phyloP scores from a whole-genome alignment of 805 yeast species.

The Kuraishia floccosa region DNA sequence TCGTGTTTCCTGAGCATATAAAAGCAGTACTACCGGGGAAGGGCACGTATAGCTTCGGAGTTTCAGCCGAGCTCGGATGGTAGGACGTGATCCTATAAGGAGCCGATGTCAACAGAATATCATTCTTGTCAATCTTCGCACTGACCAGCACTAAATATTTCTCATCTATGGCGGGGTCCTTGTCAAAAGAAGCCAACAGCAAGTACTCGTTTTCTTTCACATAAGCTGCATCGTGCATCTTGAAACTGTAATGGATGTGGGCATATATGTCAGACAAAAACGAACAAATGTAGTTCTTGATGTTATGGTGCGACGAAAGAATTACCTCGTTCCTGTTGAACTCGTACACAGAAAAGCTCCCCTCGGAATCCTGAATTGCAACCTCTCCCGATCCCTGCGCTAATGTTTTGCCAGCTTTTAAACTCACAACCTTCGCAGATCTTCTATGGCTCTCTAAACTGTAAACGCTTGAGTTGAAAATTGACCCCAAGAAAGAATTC shows the following conservation, averaged over 20 bases:
- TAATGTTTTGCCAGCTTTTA: slow-evolving; percentile 39
- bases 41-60: slow-evolving; percentile 46
- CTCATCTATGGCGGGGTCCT: slow-evolving; percentile 15
- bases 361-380: slow-evolving; percentile 32
- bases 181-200: slow-evolving; percentile 33
- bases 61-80: slow-evolving; percentile 15
- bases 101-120: slow-evolving; percentile 47
- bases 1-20: slow-evolving; percentile 44
- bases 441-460: slow-evolving; percentile 10
- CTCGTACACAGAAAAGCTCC: slow-evolving; percentile 23
- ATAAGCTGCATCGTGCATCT: slow-evolving; percentile 53
- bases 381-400: slow-evolving; percentile 39
- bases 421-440: slow-evolving; percentile 40
- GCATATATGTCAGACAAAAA: slow-evolving; percentile 29
- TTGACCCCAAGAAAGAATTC: slow-evolving; percentile 8
- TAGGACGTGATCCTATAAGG: slow-evolving; percentile 53
- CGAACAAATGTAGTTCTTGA: slow-evolving; percentile 7
- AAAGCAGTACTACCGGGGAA: slow-evolving; percentile 44
- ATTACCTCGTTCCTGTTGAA: slow-evolving; percentile 17
- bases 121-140: slow-evolving; percentile 35
- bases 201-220: slow-evolving; percentile 29
- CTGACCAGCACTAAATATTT: slow-evolving; percentile 40
- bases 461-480: slow-evolving; percentile 7
- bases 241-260: slow-evolving; percentile 35
- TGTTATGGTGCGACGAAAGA: slow-evolving; percentile 16